Evolutionary conservation across 306 rosid genomes (phyloP), one percentile per base, ranked within the genome.

Genomic region (Vicia faba): DNA sequence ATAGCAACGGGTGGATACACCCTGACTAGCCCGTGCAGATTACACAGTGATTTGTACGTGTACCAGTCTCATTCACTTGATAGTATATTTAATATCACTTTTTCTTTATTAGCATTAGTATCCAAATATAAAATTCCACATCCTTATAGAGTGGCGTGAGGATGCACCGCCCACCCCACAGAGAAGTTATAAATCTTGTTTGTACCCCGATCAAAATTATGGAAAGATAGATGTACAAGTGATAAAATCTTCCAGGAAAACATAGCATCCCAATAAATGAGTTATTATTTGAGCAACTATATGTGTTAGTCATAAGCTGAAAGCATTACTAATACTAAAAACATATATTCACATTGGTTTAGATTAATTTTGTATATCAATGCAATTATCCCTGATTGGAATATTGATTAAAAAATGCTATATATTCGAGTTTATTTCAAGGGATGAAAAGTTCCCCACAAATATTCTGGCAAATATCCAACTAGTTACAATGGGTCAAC

Each of bases 151-250:
- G 55, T 38, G 44, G 11, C 28, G 15, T 61, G 20, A 14, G 11
- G 58, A 60, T 60, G 49, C 11, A 45, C 63, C 10, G 2, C 53
- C 5, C 19, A 28, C 35, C 48, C 59, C 36, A 13, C 2, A 15
- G 26, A 16, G 8, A n/a, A 43, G 46, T 67, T 51, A 25, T 49
- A 68, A 29, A 46, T 53, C 23, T 63, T 51, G 11, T 38, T 36
- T 38, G 14, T 53, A 53, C 16, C 29, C 63, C 64, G 2, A 13
- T 8, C 48, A 36, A 43, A 58, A 20, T 11, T 51, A 51, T 19
- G 14, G 8, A 51, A 51, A 51, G 58, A 20, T 20, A 51, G 58
- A 20, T 20, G 58, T 51, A 51, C 31, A 51, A 19, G n/a, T 20
- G 31, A 51, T 20, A 51, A 51, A 49, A 51, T 51, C 31, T 20